These are phyloP conservation scores for Sphagnum fallax DNA, from an alignment of 228 moss, liverwort and hornwort species.

Conservation along the genomic window DNA sequence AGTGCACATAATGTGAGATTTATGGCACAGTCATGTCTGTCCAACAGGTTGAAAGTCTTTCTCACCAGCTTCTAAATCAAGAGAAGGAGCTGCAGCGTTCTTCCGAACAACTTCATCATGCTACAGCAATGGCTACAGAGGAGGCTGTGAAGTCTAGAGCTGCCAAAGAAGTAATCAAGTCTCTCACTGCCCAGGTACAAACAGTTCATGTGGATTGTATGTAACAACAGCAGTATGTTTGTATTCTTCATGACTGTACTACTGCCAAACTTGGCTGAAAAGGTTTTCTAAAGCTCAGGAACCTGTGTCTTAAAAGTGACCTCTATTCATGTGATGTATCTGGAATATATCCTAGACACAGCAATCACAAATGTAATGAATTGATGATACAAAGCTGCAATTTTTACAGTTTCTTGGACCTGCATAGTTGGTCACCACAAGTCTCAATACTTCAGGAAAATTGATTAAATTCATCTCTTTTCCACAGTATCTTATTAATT, in stretches of 20 bases:
- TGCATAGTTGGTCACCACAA: too few species aligned
- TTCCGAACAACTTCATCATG: constrained; percentile 58
- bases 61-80: constrained; percentile 57
- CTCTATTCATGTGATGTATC: too few species aligned
- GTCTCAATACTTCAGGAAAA: too few species aligned
- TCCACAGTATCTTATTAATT: not conserved
- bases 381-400: too few species aligned
- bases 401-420: too few species aligned
- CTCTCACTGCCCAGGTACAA: constrained; percentile 84
- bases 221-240: not conserved
- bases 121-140: constrained; percentile 67
- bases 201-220: not conserved
- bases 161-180: constrained; percentile 94
- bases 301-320: not conserved
- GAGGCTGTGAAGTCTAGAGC: constrained; percentile 85
- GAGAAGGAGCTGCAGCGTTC: constrained; percentile 70
- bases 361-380: too few species aligned
- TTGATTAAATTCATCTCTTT: too few species aligned
- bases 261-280: not conserved
- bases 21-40: not conserved
- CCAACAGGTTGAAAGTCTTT: constrained; percentile 62
- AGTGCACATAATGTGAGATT: not conserved
- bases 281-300: not conserved
- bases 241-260: not conserved
- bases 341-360: too few species aligned